Evolutionary conservation across 345 rosid genomes (phyloP).

Genomic region (Melaleuca alternifolia): DNA sequence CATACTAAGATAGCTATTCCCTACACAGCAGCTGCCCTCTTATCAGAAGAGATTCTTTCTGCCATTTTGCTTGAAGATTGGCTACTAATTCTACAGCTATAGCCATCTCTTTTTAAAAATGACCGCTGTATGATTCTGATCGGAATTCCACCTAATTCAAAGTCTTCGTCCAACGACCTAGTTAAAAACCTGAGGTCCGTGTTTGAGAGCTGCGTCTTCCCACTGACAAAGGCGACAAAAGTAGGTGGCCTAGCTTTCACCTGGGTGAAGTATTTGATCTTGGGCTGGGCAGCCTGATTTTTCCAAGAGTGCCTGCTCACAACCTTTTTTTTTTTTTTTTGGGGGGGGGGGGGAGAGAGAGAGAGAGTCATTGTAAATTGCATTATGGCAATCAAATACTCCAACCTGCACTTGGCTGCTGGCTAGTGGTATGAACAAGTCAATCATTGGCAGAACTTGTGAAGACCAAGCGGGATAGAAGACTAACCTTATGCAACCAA

Average conservation of each 20-base stretch:
- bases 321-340: conserved; percentile 22
- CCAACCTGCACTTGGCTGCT: background rate
- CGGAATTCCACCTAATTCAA: conserved; percentile 86
- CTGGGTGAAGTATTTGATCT: conserved; percentile 91
- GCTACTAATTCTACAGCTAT: conserved; percentile 13
- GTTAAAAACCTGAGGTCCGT: conserved; percentile 73
- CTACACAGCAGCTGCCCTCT: conserved; percentile 20
- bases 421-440: background rate
- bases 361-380: background rate
- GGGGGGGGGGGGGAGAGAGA: background rate
- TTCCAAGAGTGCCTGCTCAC: conserved; percentile 98
- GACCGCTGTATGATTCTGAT: conserved; percentile 76
- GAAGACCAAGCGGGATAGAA: background rate
- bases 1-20: background rate
- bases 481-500: conserved; percentile 75
- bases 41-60: conserved; percentile 45
- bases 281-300: conserved; percentile 77
- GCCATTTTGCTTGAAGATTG: conserved; percentile 9
- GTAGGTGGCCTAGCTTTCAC: conserved; percentile 99
- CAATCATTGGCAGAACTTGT: background rate
- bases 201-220: conserved; percentile 54
- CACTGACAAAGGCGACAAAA: conserved; percentile 74
- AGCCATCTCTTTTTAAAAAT: conserved; percentile 16
- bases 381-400: background rate
- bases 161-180: conserved; percentile 85